These are phyloP conservation scores for Trichoderma virens DNA, from an alignment of 495 filamentous ascomycete species.

Conservation along the genomic window DNA sequence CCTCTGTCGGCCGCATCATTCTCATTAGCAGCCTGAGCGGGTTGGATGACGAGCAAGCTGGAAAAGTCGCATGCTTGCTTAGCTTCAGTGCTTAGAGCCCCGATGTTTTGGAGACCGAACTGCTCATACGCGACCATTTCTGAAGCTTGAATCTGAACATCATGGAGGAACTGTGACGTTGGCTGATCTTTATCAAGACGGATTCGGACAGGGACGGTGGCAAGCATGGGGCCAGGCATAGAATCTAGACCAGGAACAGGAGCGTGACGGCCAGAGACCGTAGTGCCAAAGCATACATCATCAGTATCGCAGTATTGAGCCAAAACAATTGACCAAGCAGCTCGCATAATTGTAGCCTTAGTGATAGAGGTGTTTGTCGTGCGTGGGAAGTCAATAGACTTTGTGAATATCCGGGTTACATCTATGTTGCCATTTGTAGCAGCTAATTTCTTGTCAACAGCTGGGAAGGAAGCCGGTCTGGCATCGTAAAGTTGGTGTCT, in stretches of 20 bases:
- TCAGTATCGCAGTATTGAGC: slow-evolving; percentile 28
- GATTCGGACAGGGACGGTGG: slow-evolving; percentile 49
- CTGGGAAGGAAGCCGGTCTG: slow-evolving; percentile 20
- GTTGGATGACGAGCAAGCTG: slow-evolving; percentile 33
- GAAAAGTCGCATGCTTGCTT: slow-evolving; percentile 31
- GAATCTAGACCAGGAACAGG: slow-evolving; percentile 36
- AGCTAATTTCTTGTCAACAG: not conserved
- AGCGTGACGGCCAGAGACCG: slow-evolving; percentile 41
- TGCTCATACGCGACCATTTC: slow-evolving; percentile 39
- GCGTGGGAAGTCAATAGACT: slow-evolving; percentile 6
- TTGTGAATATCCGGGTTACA: slow-evolving; percentile 7
- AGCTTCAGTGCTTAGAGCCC: slow-evolving; percentile 21
- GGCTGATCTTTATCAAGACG: slow-evolving; percentile 11
- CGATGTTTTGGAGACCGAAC: slow-evolving; percentile 37
- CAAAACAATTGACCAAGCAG: slow-evolving; percentile 37
- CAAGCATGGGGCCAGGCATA: slow-evolving; percentile 47
- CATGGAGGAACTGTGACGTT: slow-evolving; percentile 14
- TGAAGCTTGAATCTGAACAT: slow-evolving; percentile 26
- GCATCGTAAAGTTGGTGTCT: slow-evolving; percentile 18
- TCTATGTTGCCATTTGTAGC: not conserved
- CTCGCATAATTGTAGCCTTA: slow-evolving; percentile 37
- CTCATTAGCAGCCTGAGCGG: not conserved
- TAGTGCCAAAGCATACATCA: slow-evolving; percentile 41
- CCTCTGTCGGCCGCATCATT: not conserved
- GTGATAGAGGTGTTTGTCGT: slow-evolving; percentile 14